phyloP scores from a whole-genome alignment of 768 basidiomycete species.

The Cystobasidium tubakii region DNA sequence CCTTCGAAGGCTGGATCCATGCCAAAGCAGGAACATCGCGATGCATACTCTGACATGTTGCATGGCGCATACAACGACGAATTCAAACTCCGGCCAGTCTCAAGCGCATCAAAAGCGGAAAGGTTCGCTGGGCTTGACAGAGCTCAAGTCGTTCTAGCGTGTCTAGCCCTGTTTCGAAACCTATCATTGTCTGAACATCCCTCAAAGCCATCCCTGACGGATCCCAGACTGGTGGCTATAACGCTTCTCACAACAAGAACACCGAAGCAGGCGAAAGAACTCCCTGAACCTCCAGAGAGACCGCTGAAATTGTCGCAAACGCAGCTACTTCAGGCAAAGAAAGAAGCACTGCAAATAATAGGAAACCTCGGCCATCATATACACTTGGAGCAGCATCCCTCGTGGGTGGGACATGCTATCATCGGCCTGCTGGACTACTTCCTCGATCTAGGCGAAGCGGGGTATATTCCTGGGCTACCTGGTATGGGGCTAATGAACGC shows the following conservation, averaged over 20 bases:
- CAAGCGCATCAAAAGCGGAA: background rate
- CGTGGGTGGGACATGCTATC: constrained; percentile 22
- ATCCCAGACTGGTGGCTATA: constrained; percentile 61
- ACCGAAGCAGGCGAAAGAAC: background rate
- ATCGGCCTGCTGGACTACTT: constrained; percentile 46
- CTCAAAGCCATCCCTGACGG: constrained; percentile 69
- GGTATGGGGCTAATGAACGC: constrained; percentile 48
- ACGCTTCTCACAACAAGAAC: constrained; percentile 54
- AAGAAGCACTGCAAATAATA: constrained; percentile 58
- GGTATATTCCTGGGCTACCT: background rate
- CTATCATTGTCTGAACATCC: constrained; percentile 58
- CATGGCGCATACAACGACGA: constrained; percentile 36
- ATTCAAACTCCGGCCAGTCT: constrained; percentile 11
- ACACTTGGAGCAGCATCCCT: background rate
- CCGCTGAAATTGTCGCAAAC: constrained; percentile 63
- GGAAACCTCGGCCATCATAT: constrained; percentile 32
- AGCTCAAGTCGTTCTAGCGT: constrained; percentile 61
- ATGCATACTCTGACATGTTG: constrained; percentile 37
- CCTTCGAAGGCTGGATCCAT: background rate
- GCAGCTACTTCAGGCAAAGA: constrained; percentile 68
- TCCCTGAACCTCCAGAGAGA: constrained; percentile 36
- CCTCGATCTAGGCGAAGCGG: constrained; percentile 25
- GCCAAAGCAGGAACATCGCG: background rate
- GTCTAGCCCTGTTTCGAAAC: constrained; percentile 78
- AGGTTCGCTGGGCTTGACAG: constrained; percentile 14